These are phyloP conservation scores for Polyporus arcularius DNA, from an alignment of 768 basidiomycete genomes.

Conservation along the genomic window DNA sequence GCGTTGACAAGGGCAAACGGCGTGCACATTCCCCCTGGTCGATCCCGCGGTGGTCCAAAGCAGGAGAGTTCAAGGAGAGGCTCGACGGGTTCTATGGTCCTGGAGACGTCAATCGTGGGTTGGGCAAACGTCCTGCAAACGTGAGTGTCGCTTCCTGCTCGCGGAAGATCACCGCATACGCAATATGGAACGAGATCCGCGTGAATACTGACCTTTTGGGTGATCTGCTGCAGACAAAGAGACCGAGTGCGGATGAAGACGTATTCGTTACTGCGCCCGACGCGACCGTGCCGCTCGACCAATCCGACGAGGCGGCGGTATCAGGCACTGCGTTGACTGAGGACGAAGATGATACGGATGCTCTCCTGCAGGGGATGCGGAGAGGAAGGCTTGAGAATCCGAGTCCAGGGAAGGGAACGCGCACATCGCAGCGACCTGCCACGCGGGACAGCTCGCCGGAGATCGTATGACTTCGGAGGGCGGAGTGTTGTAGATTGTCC, in stretches of 20 bases:
- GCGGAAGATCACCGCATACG: background rate
- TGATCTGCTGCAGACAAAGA: background rate
- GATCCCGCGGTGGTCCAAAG: conserved; percentile 17
- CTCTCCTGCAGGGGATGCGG: background rate
- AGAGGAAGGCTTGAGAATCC: conserved; percentile 1
- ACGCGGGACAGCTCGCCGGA: background rate
- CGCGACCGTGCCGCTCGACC: background rate
- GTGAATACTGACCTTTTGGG: background rate
- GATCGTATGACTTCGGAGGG: background rate
- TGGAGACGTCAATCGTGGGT: conserved; percentile 16
- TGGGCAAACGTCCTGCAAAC: conserved; percentile 10
- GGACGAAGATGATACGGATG: background rate
- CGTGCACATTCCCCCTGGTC: conserved; percentile 11
- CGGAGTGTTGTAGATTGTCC: background rate
- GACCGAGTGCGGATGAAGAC: background rate
- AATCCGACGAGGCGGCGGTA: background rate
- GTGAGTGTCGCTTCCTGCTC: conserved; percentile 7
- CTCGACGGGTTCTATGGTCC: conserved; percentile 17
- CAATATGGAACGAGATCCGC: background rate
- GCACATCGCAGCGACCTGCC: background rate
- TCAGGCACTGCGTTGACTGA: background rate
- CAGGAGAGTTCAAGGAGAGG: conserved; percentile 22
- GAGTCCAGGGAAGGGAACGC: background rate
- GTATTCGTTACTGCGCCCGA: background rate
- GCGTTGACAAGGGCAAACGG: conserved; percentile 6